These are phyloP conservation scores for Magnusiomyces ingens DNA, from an alignment of 1,139 yeast genomes.

Conservation along the genomic window DNA sequence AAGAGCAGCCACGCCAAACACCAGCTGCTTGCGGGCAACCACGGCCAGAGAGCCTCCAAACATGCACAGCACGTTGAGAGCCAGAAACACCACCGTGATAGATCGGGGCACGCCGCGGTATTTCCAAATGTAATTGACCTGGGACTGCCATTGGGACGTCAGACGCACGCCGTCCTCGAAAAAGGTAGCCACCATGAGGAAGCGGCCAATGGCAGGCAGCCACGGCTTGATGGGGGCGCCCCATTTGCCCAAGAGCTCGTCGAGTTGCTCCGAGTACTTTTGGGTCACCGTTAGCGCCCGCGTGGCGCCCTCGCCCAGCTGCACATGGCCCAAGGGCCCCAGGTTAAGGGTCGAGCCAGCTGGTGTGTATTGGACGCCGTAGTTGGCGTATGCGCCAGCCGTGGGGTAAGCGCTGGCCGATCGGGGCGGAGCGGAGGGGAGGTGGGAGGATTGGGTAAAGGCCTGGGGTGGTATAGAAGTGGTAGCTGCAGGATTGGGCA, in stretches of 20 bases:
- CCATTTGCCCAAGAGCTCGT: slow-evolving; percentile 31
- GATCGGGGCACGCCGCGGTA: slow-evolving; percentile 76
- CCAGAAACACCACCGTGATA: slow-evolving; percentile 62
- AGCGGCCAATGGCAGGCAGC: slow-evolving; percentile 77
- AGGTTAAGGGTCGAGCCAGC: no score
- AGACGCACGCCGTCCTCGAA: slow-evolving; percentile 86
- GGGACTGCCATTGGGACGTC: slow-evolving; percentile 84
- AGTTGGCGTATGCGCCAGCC: no score
- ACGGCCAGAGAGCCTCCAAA: slow-evolving; percentile 62
- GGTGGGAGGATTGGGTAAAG: no score
- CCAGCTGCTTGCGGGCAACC: slow-evolving; percentile 62
- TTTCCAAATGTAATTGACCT: slow-evolving; percentile 73
- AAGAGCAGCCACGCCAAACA: slow-evolving; percentile 65
- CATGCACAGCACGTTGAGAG: slow-evolving; percentile 65
- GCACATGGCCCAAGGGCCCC: no score
- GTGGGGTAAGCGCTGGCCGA: no score
- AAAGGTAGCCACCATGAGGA: slow-evolving; percentile 89
- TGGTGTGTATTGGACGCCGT: no score
- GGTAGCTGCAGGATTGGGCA: no score
- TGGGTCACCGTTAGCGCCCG: neutral
- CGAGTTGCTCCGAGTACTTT: slow-evolving; percentile 27
- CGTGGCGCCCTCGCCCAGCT: no score
- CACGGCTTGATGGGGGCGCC: slow-evolving; percentile 38
- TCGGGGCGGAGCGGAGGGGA: no score
- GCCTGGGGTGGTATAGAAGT: no score